Conservation (phyloP, 73 alveolate species). For the Paramecium octaurelia region DNA sequence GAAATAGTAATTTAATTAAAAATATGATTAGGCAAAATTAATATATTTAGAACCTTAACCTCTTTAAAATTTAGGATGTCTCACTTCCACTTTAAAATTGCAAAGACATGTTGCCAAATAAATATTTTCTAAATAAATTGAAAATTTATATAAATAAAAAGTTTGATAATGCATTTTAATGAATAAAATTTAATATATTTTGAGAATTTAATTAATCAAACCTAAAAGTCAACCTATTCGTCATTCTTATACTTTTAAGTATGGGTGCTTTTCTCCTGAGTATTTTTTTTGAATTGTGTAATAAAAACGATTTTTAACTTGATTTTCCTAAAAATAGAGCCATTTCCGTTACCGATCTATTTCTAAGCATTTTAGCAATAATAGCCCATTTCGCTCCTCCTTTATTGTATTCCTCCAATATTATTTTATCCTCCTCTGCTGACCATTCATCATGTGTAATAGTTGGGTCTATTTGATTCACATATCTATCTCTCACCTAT, state of each 20-base stretch:
- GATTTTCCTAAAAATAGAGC: background rate
- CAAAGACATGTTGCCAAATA: background rate
- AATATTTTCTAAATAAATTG: background rate
- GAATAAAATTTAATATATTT: background rate
- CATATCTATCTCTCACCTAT: constrained; percentile 97
- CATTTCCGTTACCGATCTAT: background rate
- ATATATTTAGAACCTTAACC: constrained; percentile 35
- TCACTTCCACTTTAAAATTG: background rate
- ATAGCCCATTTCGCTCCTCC: constrained; percentile 38
- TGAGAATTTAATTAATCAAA: background rate
- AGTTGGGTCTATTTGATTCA: constrained; percentile 93
- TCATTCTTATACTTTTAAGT: constrained; percentile 29
- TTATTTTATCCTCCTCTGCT: constrained; percentile 85
- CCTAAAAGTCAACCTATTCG: background rate
- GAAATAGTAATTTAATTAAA: background rate
- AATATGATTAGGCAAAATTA: background rate
- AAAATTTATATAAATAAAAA: background rate
- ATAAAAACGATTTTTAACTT: constrained; percentile 37
- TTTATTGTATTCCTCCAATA: background rate
- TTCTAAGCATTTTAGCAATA: background rate
- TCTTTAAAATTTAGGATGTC: background rate
- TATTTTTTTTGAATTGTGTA: constrained; percentile 1
- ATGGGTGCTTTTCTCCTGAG: background rate
- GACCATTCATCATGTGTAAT: constrained; percentile 86
- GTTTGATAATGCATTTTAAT: background rate